phyloP scores from a whole-genome alignment of 345 rosid genomes.

The Brassica napus region DNA sequence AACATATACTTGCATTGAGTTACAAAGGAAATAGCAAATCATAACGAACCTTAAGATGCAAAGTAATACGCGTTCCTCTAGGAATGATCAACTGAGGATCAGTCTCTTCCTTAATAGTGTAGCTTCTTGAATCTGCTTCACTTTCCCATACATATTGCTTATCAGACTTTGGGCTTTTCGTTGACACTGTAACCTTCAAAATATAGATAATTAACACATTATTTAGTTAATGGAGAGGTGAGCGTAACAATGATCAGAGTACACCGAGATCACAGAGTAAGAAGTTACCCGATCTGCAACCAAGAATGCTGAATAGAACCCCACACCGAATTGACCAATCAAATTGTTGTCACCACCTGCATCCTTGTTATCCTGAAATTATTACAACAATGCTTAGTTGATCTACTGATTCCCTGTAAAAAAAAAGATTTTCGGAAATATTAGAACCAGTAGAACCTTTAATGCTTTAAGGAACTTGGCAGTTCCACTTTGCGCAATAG shows the following conservation, averaged over 20 bases:
- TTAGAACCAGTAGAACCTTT: constrained; percentile 52
- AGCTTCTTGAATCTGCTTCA: constrained; percentile 88
- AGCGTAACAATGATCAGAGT: background rate
- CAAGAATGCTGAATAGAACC: constrained; percentile 91
- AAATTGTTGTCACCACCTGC: constrained; percentile 78
- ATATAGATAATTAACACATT: background rate
- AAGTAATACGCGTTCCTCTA: constrained; percentile 84
- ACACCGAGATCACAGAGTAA: background rate
- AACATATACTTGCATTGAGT: constrained; percentile 3
- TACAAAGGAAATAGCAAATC: constrained; percentile 6
- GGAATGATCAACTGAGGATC: constrained; percentile 75
- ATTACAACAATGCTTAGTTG: constrained; percentile 27
- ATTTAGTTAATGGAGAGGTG: constrained; percentile 2
- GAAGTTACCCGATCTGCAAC: constrained; percentile 77
- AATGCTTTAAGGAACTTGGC: constrained; percentile 90
- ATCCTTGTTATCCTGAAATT: constrained; percentile 82
- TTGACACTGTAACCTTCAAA: constrained; percentile 73
- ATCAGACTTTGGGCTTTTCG: constrained; percentile 90
- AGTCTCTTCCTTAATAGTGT: constrained; percentile 75
- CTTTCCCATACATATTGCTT: constrained; percentile 97
- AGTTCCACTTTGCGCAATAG: constrained; percentile 98
- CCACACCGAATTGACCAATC: constrained; percentile 99
- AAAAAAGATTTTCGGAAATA: background rate
- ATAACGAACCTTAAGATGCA: constrained; percentile 75
- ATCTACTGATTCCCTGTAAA: background rate